These are phyloP conservation scores for Pterocarpus macrocarpus DNA, from an alignment of 306 rosid genomes.

Conservation along the genomic window DNA sequence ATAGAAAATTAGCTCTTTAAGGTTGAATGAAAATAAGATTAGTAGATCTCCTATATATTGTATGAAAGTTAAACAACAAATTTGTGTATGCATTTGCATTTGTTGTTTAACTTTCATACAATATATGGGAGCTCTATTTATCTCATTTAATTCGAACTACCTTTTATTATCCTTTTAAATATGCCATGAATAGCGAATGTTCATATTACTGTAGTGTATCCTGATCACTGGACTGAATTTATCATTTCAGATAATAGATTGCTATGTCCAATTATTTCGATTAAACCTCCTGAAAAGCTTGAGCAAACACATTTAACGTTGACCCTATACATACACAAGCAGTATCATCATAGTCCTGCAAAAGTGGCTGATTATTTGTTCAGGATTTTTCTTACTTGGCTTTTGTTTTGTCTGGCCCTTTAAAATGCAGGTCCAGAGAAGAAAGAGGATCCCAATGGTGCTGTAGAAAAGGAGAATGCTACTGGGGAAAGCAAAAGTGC, in stretches of 20 bases:
- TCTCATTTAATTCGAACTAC: background rate
- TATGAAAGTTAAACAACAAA: background rate
- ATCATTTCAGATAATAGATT: background rate
- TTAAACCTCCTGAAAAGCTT: background rate
- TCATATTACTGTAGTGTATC: background rate
- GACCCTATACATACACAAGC: background rate
- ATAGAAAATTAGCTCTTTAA: background rate
- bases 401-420: slow-evolving; percentile 3
- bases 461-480: slow-evolving; percentile 54
- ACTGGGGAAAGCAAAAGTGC: slow-evolving; percentile 62
- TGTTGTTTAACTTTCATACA: slow-evolving; percentile 1
- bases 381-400: background rate
- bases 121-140: background rate
- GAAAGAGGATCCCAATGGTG: slow-evolving; percentile 52
- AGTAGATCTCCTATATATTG: background rate
- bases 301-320: background rate
- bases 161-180: background rate
- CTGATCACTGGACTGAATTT: background rate
- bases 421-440: slow-evolving; percentile 39
- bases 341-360: background rate
- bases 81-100: background rate
- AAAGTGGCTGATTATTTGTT: slow-evolving; percentile 14
- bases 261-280: background rate
- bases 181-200: background rate
- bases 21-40: background rate